Evolutionary conservation across 2,329 filamentous ascomycete species (phyloP).

Genomic region (Hirsutella rhossiliensis): DNA sequence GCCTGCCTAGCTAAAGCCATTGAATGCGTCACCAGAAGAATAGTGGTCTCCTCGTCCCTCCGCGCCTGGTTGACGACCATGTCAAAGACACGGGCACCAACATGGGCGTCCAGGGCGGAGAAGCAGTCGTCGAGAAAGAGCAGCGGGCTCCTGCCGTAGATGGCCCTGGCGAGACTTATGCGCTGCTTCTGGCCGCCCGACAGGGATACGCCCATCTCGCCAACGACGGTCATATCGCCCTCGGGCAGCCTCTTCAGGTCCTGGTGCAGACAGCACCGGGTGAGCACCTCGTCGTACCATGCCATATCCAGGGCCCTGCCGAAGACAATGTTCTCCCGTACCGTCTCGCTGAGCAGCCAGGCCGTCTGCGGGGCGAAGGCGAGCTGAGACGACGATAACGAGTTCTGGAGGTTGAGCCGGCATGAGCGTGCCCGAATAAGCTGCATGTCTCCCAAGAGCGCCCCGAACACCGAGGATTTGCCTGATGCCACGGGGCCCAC

Average conservation of each 20-base stretch:
- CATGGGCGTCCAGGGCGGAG: slow-evolving; percentile 57
- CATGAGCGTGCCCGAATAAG: slow-evolving; percentile 7
- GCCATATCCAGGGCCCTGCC: slow-evolving; percentile 21
- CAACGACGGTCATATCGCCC: slow-evolving; percentile 83
- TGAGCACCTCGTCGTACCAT: too few relatives aligned
- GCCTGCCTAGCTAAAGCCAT: too few relatives aligned
- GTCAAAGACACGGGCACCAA: slow-evolving; percentile 73
- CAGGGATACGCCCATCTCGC: slow-evolving; percentile 88
- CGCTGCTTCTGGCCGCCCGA: slow-evolving; percentile 96
- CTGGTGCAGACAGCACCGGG: too few relatives aligned
- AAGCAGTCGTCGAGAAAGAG: slow-evolving; percentile 59
- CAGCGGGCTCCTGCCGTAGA: slow-evolving; percentile 43
- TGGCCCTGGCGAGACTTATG: slow-evolving; percentile 78
- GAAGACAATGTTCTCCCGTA: slow-evolving; percentile 49
- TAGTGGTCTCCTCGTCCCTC: slow-evolving; percentile 29
- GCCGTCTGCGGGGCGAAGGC: slow-evolving; percentile 15
- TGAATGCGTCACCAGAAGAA: slow-evolving; percentile 74
- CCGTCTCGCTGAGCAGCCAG: slow-evolving; percentile 11
- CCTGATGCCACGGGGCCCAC: slow-evolving; percentile 11
- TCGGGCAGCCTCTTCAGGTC: slow-evolving; percentile 91
- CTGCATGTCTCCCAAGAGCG: slow-evolving; percentile 12
- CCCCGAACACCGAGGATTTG: slow-evolving; percentile 11
- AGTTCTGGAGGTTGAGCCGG: slow-evolving; percentile 5
- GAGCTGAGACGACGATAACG: background rate
- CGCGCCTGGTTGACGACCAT: slow-evolving; percentile 32